Conservation (phyloP, 2,329 filamentous ascomycete genomes). For the Pseudocercospora eumusae region DNA sequence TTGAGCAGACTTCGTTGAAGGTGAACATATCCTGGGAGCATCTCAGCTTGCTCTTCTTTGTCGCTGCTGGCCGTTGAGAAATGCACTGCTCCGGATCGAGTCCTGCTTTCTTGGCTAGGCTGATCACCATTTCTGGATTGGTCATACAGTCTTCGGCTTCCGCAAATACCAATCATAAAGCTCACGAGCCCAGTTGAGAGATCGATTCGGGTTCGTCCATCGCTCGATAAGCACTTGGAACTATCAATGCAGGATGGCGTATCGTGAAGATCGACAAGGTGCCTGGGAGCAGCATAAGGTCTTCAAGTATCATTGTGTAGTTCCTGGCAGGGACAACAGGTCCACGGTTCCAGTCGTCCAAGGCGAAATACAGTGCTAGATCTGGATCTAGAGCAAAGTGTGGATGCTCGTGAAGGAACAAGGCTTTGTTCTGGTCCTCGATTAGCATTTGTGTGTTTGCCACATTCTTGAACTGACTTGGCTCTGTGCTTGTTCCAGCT, state of each 20-base stretch:
- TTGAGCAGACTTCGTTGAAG: slow-evolving; percentile 37
- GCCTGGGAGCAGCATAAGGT: slow-evolving; percentile 37
- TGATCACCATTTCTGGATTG: slow-evolving; percentile 34
- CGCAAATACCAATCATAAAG: slow-evolving; percentile 43
- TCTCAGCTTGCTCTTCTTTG: slow-evolving; percentile 17
- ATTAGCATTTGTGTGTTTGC: not conserved
- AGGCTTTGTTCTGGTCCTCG: slow-evolving; percentile 5
- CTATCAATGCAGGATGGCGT: slow-evolving; percentile 44
- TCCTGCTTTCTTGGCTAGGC: slow-evolving; percentile 37
- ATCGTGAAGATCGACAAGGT: slow-evolving; percentile 42
- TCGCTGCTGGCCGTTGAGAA: slow-evolving; percentile 39
- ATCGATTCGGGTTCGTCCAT: slow-evolving; percentile 14
- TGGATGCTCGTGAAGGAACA: slow-evolving; percentile 14
- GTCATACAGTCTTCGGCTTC: slow-evolving; percentile 46
- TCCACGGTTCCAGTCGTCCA: not conserved
- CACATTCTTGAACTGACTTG: not conserved
- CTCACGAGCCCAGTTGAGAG: slow-evolving; percentile 35
- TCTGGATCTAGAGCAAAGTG: slow-evolving; percentile 10
- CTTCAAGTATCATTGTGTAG: slow-evolving; percentile 41
- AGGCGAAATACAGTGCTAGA: not conserved
- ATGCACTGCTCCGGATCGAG: slow-evolving; percentile 37
- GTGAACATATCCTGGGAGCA: slow-evolving; percentile 13
- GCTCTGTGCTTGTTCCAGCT: not conserved
- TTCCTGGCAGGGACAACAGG: not conserved
- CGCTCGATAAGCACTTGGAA: slow-evolving; percentile 42